Evolutionary conservation across 2,329 filamentous ascomycete species (phyloP).

Genomic region (Colletotrichum coccodes): DNA sequence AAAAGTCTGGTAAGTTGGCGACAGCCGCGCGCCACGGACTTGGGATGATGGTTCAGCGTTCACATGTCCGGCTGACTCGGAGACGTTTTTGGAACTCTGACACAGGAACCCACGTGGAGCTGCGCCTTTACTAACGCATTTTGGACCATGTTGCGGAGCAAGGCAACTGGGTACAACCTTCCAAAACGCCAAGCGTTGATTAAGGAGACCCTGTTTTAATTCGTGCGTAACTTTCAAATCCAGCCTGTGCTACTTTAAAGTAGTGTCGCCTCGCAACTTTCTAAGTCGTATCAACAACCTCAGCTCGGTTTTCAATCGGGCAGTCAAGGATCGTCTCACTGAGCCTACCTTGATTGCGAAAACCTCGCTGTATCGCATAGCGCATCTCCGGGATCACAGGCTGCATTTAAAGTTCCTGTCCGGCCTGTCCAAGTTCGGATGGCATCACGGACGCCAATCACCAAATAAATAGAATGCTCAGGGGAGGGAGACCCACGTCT

Average conservation of each 20-base stretch:
- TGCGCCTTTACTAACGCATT: slow-evolving; percentile 8
- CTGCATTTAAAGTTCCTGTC: not conserved
- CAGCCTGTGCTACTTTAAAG: slow-evolving; percentile 4
- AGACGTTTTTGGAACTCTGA: slow-evolving; percentile 3
- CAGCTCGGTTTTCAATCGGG: not conserved
- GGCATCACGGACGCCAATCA: slow-evolving; percentile 23
- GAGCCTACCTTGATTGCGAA: not conserved
- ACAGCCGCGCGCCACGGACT: slow-evolving; percentile 23
- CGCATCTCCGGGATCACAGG: not conserved
- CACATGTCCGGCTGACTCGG: slow-evolving; percentile 4
- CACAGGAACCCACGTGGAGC: slow-evolving; percentile 27
- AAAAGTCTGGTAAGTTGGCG: slow-evolving; percentile 22
- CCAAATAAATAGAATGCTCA: slow-evolving; percentile 29
- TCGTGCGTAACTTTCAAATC: not conserved
- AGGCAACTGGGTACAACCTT: not conserved
- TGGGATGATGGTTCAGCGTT: slow-evolving; percentile 2
- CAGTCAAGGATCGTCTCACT: not conserved
- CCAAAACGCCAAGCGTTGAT: slow-evolving; percentile 29
- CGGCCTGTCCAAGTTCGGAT: slow-evolving; percentile 7
- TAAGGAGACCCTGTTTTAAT: slow-evolving; percentile 26
- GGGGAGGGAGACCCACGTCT: slow-evolving; percentile 26
- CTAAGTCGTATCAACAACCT: slow-evolving; percentile 5
- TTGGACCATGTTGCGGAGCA: slow-evolving; percentile 10
- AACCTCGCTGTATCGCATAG: not conserved
- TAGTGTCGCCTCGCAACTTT: slow-evolving; percentile 4